These are phyloP conservation scores for Diaporthe aspalathi DNA, from an alignment of 2,329 filamentous ascomycete species.

Conservation along the genomic window DNA sequence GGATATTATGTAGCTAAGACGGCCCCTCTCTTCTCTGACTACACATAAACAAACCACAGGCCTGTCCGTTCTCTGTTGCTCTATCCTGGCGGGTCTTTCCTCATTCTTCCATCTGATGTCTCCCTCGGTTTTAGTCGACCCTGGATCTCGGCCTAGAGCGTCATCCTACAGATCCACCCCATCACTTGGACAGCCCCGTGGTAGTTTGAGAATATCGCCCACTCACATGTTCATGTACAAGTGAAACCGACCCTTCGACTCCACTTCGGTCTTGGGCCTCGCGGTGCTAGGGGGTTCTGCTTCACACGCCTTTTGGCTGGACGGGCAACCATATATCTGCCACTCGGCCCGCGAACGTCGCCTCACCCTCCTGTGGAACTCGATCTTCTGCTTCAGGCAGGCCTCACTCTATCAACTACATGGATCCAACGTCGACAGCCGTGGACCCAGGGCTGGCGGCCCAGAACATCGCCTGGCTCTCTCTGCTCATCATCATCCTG, in stretches of 20 bases:
- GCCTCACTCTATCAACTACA: conserved; percentile 18
- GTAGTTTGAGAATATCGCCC: conserved; percentile 14
- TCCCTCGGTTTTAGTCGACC: conserved; percentile 30
- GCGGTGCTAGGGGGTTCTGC: not conserved
- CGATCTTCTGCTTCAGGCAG: conserved; percentile 21
- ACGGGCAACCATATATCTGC: conserved; percentile 24
- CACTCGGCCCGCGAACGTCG: not conserved
- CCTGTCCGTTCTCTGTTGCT: not conserved
- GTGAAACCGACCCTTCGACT: conserved; percentile 29
- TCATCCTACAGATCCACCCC: conserved; percentile 1
- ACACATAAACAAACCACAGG: not conserved
- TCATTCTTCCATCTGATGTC: conserved; percentile 20
- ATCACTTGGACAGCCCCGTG: not conserved
- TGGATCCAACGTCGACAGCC: conserved; percentile 25
- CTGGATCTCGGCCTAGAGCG: conserved; percentile 6
- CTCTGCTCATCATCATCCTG: conserved; percentile 26
- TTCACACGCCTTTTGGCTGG: not conserved
- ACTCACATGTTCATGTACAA: conserved; percentile 25
- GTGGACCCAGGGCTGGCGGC: conserved; percentile 4
- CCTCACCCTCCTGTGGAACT: not conserved
- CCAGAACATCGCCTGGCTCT: conserved; percentile 29
- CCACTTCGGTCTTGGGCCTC: conserved; percentile 16
- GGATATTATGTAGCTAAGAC: not conserved
- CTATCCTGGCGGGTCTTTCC: conserved; percentile 8
- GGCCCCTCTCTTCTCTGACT: not conserved